Percentiles rank a stretch among this genome's conserved stretches.
Conservation (phyloP, 306 rosid genomes). For the Hylodesmum podocarpum region DNA sequence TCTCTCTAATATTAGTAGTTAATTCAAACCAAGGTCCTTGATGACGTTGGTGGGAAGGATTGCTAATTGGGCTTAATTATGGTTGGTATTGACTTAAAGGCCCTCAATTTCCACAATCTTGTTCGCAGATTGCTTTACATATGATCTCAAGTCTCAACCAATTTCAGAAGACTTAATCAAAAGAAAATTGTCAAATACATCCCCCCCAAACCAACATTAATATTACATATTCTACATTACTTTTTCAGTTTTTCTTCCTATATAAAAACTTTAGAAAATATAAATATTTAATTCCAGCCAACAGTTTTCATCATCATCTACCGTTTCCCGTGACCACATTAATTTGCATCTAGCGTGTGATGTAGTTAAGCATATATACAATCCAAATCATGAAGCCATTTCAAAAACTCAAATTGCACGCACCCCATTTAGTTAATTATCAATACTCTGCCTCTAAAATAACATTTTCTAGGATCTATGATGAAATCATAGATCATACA, state of each 20-base stretch:
- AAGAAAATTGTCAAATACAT: conserved; percentile 8
- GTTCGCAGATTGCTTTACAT: conserved; percentile 3
- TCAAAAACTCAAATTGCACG: not conserved
- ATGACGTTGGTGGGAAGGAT: conserved; percentile 5
- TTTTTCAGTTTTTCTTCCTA: not conserved
- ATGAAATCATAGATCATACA: not conserved
- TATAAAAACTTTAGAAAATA: not conserved
- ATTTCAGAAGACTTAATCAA: conserved; percentile 29
- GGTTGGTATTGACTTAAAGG: conserved; percentile 27
- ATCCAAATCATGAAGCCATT: conserved; percentile 8
- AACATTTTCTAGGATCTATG: not conserved
- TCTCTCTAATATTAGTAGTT: not conserved
- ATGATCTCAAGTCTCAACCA: not conserved
- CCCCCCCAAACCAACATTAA: conserved; percentile 20
- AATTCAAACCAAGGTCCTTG: not conserved
- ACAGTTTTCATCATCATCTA: not conserved
- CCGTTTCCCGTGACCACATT: not conserved
- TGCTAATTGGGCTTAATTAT: conserved; percentile 9
- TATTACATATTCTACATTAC: not conserved
- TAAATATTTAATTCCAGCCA: not conserved
- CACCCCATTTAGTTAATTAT: not conserved
- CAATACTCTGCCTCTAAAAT: not conserved
- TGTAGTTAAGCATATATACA: not conserved
- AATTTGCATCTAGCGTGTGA: not conserved
- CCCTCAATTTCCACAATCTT: conserved; percentile 15